Base-by-base conservation (phyloP, 805 yeast species). In the Brettanomyces anomalus region DNA sequence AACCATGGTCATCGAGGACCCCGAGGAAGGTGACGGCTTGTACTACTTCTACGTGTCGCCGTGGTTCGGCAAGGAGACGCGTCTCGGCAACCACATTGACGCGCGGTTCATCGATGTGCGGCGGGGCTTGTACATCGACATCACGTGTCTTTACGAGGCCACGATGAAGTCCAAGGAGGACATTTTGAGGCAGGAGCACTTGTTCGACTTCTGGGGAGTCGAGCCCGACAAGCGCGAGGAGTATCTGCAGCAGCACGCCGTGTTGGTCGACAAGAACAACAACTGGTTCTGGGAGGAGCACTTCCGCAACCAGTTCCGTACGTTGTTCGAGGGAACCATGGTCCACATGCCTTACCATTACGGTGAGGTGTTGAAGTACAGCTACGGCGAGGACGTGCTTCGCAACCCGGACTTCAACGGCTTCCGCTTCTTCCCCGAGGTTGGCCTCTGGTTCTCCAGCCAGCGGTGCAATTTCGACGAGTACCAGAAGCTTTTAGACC, bases 21-120 rank as follows among this genome's bases (percentile, higher is more conserved):
- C 64, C 5, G 46, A 50, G 4, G 46, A 50, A 38, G 69, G 70
- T 1, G 59, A 48, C 34, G 50, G 54, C 11, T 58, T 59, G 36
- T 59, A 54, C 41, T 62, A 39, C 41, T 46, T 64, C 31, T 65
- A 60, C 48, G 61, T 65, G 38, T 72, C 77, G 3, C 43, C 37
- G 13, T 40, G 43, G 43, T 40, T 21, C 30, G 38, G 34, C 28
- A 24, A 26, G 16, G 61, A 59, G 44, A 59, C 72, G 10, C 83
- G 77, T 1, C 77, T 75, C 48, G 84, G 82, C 1, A 80, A 81
- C 55, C 77, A 77, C 50, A 81, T 82, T 37, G 86, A 81, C 61
- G 89, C 85, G 0, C 62, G 93, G 42, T 79, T 82, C 53, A 76
- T 83, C 43, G 89, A 83, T 56, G 64, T 78, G 13, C 82, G 78